Base-by-base conservation (phyloP, 306 rosid species). In the Pterocarpus santalinus region DNA sequence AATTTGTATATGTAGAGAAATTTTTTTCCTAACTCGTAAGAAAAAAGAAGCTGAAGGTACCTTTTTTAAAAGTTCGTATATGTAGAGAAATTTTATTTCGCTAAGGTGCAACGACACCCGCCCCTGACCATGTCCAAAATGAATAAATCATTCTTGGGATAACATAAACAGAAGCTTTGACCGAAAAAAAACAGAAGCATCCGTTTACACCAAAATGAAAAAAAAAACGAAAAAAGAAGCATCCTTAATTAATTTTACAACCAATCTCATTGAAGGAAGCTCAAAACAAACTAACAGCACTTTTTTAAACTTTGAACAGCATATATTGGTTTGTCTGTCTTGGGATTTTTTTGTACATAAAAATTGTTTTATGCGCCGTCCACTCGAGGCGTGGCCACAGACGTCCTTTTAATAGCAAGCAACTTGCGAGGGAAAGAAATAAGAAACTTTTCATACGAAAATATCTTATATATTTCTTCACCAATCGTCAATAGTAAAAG, bases 351-450 rank as follows among this genome's bases (percentile, higher is more conserved):
- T 34, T 11, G 8, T 14, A 78, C 47, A 70, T 49, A 49, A 35
- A 16, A 68, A 39, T 8, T 68, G 62, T 33, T 78, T 56, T 44
- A 56, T 57, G 69, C 47, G 7, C 82, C 82, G 82, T 57, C 82
- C 76, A 68, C 5, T 7, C 0, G 5, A 30, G 69, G 34, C 30
- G 33, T 65, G 41, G 51, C 82, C 82, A 57, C 51, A 69, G 2
- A 78, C 76, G 76, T 78, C 82, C 38, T 60, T 78, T 17, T 78
- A 78, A 41, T 30, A 7, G 68, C 0, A 32, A 30, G 4, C 82
- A 68, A 78, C 51, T 41, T 69, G 81, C 4, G 2, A 32, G 68
- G 34, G 11, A 78, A 56, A 66, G 68, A 77, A 53, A 56, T 28
- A 67, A 7, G 4, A 17, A 67, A 68, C 58, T 68, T 78, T 56